These are phyloP conservation scores for Pilatotrama ljubarskyi DNA, from an alignment of 768 basidiomycete genomes.

Conservation along the genomic window DNA sequence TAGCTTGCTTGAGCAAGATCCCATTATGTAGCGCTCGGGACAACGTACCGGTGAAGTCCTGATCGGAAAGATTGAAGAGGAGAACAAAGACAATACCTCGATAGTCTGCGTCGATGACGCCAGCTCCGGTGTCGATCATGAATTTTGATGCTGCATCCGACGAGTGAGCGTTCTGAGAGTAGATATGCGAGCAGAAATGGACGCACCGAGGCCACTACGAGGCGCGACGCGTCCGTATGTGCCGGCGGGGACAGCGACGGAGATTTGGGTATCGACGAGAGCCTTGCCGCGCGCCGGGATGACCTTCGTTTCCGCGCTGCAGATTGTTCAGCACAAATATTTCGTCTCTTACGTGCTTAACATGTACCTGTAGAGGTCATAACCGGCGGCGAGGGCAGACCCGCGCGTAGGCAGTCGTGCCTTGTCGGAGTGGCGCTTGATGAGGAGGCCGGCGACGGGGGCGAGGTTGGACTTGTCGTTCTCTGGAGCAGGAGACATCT, in stretches of 20 bases:
- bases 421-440: slow-evolving; percentile 83
- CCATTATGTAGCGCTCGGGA: not conserved
- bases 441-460: slow-evolving; percentile 57
- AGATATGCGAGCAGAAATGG: not conserved
- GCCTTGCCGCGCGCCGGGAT: slow-evolving; percentile 93
- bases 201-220: slow-evolving; percentile 87
- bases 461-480: slow-evolving; percentile 33
- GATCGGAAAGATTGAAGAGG: slow-evolving; percentile 88
- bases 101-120: slow-evolving; percentile 97
- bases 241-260: slow-evolving; percentile 89
- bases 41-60: slow-evolving; percentile 77
- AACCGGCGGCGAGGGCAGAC: slow-evolving; percentile 84
- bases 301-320: slow-evolving; percentile 79
- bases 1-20: not conserved
- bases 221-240: slow-evolving; percentile 98
- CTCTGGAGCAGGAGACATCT: slow-evolving; percentile 44
- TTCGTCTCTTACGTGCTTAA: not conserved
- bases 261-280: slow-evolving; percentile 86
- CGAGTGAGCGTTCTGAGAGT: not conserved
- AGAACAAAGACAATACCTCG: slow-evolving; percentile 89
- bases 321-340: not conserved
- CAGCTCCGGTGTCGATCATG: slow-evolving; percentile 97
- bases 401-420: slow-evolving; percentile 87
- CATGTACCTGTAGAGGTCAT: slow-evolving; percentile 90
- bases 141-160: slow-evolving; percentile 80